phyloP scores from a whole-genome alignment of 2,329 filamentous ascomycete genomes.

The Zelopaecilomyces penicillatus region DNA sequence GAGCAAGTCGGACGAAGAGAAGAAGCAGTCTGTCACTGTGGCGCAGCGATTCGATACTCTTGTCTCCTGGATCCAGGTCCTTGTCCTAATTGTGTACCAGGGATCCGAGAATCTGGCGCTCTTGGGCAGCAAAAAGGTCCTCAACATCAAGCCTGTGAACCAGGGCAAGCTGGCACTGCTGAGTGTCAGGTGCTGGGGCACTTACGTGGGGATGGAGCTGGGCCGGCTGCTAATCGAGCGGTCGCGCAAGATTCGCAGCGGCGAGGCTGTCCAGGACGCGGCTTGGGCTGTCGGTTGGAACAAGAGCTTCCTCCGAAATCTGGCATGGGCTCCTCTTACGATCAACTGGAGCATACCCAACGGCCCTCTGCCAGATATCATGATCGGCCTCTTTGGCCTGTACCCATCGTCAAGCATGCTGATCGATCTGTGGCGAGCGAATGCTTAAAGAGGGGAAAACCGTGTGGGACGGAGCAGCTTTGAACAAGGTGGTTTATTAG shows the following conservation, averaged over 20 bases:
- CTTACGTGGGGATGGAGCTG: slow-evolving; percentile 70
- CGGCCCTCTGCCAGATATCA: slow-evolving; percentile 35
- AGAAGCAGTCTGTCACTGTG: slow-evolving; percentile 21
- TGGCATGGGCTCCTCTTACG: slow-evolving; percentile 73
- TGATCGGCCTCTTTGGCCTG: slow-evolving; percentile 33
- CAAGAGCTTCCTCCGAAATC: slow-evolving; percentile 59
- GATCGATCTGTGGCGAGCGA: slow-evolving; percentile 35
- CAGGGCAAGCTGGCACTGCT: slow-evolving; percentile 57
- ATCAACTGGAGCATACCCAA: slow-evolving; percentile 71
- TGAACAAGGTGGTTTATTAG: not conserved
- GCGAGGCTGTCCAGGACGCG: slow-evolving; percentile 22
- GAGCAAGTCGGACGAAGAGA: slow-evolving; percentile 13
- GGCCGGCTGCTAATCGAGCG: slow-evolving; percentile 49
- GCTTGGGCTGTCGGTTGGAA: slow-evolving; percentile 48
- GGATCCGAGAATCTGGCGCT: slow-evolving; percentile 76
- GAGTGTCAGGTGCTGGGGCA: slow-evolving; percentile 74
- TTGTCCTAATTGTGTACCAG: slow-evolving; percentile 63
- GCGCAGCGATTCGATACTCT: slow-evolving; percentile 27
- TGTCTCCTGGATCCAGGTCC: slow-evolving; percentile 61
- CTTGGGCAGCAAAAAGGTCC: slow-evolving; percentile 62
- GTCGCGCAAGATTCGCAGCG: slow-evolving; percentile 29
- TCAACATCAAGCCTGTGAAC: slow-evolving; percentile 48
- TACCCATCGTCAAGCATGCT: slow-evolving; percentile 38
- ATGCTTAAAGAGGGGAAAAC: slow-evolving; percentile 16
- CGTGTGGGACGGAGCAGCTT: not conserved